Evolutionary conservation across 495 filamentous ascomycete species (phyloP).

Genomic region (Glarea lozoyensis): DNA sequence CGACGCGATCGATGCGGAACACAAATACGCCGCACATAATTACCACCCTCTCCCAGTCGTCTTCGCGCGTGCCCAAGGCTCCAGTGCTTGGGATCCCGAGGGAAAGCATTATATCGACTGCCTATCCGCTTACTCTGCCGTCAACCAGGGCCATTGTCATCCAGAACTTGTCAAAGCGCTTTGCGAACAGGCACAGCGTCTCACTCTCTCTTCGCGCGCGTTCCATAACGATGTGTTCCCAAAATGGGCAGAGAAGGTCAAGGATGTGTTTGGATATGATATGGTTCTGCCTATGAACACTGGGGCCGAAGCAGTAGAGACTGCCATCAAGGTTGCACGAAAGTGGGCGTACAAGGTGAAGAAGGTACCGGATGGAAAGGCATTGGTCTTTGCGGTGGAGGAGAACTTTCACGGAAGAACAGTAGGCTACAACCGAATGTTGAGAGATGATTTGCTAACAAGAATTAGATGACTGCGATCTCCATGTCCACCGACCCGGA

Average conservation of each 20-base stretch:
- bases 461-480: constrained; percentile 75
- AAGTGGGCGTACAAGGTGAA: constrained; percentile 99
- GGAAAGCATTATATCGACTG: constrained; percentile 96
- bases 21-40: constrained; percentile 89
- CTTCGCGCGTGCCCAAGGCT: constrained; percentile 73
- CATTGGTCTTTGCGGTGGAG: constrained; percentile 70
- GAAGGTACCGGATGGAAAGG: constrained; percentile 75
- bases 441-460: constrained; percentile 10
- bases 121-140: constrained; percentile 92
- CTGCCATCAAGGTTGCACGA: constrained; percentile 90
- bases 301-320: constrained; percentile 97
- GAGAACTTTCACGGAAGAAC: constrained; percentile 98
- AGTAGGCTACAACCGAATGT: constrained; percentile 38
- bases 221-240: constrained; percentile 99
- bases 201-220: constrained; percentile 90
- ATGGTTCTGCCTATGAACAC: constrained; percentile 99
- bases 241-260: constrained; percentile 88
- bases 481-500: constrained; percentile 93
- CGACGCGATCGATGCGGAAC: constrained; percentile 69
- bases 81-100: constrained; percentile 94
- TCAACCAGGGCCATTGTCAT: constrained; percentile 99
- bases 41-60: constrained; percentile 96
- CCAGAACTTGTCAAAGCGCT: constrained; percentile 87
- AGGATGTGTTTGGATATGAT: constrained; percentile 80
- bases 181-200: constrained; percentile 76